phyloP scores from a whole-genome alignment of 352 stramenopile species.

The Phytophthora pistaciae region DNA sequence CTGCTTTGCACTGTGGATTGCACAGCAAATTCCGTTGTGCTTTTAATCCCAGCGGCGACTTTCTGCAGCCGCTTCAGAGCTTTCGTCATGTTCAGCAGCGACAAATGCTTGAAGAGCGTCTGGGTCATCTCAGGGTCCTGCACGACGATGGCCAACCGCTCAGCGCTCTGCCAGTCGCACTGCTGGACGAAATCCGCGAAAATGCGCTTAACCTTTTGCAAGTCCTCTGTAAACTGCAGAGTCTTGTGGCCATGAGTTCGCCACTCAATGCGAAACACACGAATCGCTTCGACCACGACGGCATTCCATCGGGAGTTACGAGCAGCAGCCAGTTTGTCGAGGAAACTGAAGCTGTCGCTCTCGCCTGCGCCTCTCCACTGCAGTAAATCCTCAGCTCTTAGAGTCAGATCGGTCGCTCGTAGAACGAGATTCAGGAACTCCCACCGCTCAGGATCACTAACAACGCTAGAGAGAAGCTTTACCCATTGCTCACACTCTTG shows the following conservation, averaged over 20 bases:
- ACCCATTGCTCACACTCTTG: conserved; percentile 25
- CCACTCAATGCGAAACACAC: conserved; percentile 47
- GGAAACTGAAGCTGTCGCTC: conserved; percentile 13
- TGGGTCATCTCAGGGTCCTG: conserved; percentile 41
- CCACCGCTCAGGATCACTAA: conserved; percentile 39
- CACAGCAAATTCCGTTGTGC: background rate
- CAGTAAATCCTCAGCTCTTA: conserved; percentile 1
- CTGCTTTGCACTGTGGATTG: background rate
- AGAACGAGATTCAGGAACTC: conserved; percentile 58
- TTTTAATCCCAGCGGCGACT: conserved; percentile 5
- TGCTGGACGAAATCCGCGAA: conserved; percentile 46
- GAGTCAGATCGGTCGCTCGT: conserved; percentile 41
- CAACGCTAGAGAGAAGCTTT: conserved; percentile 37
- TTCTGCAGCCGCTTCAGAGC: conserved; percentile 64
- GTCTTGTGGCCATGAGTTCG: background rate
- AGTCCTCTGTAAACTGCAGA: conserved; percentile 9
- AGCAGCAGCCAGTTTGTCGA: conserved; percentile 40
- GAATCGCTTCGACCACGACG: conserved; percentile 58
- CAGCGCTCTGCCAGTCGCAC: conserved; percentile 59
- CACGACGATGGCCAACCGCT: conserved; percentile 39
- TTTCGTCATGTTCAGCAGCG: conserved; percentile 55
- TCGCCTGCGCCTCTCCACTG: conserved; percentile 11
- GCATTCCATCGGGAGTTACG: conserved; percentile 49
- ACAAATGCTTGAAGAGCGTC: conserved; percentile 39
- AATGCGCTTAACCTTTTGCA: conserved; percentile 15